phyloP scores from a whole-genome alignment of 441 rosid genomes.

The Daphne laureola region DNA sequence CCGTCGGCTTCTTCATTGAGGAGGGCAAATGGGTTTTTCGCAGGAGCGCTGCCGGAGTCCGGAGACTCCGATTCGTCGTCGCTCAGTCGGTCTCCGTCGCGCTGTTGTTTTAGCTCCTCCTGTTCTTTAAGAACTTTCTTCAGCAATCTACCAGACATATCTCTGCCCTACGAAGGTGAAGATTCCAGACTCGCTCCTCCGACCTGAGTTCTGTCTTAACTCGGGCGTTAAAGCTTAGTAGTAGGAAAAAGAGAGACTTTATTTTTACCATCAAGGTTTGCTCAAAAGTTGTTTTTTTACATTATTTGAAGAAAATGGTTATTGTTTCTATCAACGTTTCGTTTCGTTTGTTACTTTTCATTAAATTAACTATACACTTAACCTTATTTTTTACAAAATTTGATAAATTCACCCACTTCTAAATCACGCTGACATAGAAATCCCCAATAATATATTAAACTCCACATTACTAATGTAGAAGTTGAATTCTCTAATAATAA shows the following conservation, averaged over 20 bases:
- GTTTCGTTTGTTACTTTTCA: background rate
- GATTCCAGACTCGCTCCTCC: background rate
- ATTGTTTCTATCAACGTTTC: no score
- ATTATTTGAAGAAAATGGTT: no score
- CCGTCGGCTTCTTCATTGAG: constrained; percentile 48
- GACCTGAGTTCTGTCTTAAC: no score
- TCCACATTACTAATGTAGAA: constrained; percentile 56
- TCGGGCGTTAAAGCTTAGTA: no score
- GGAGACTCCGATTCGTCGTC: constrained; percentile 34
- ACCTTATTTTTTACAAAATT: background rate
- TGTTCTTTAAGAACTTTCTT: constrained; percentile 73
- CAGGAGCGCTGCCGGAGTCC: constrained; percentile 28
- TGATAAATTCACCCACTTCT: no score
- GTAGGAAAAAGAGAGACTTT: no score
- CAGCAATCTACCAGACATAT: constrained; percentile 64
- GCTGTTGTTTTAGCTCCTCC: constrained; percentile 49
- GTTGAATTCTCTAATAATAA: constrained; percentile 52
- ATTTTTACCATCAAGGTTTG: no score
- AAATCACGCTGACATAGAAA: no score
- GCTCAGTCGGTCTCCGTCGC: constrained; percentile 18
- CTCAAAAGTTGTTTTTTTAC: no score
- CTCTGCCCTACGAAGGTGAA: background rate
- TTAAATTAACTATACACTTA: background rate
- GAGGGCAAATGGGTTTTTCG: constrained; percentile 64
- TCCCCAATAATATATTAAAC: no score